phyloP scores from a whole-genome alignment of 371 early-diverging fungal genomes.

The Capniomyces stellatus region DNA sequence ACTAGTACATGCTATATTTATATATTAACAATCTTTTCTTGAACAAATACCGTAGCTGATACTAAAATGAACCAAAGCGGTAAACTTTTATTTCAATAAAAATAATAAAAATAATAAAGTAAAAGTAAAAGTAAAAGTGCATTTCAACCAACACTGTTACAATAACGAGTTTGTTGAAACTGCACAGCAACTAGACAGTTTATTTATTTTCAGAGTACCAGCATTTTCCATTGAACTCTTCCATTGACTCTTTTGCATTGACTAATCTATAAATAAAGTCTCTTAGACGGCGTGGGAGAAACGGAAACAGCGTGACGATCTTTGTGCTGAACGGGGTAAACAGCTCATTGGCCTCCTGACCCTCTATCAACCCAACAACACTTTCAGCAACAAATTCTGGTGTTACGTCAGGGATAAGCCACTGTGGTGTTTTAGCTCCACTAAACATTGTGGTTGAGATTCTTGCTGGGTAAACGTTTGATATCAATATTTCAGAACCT shows the following conservation, averaged over 20 bases:
- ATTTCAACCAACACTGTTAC: too few species aligned
- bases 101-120: too few species aligned
- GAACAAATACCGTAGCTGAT: too few species aligned
- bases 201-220: neutral
- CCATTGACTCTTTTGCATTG: neutral
- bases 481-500: neutral
- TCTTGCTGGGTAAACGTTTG: conserved; percentile 15
- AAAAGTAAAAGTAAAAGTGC: too few species aligned
- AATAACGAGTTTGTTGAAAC: too few species aligned
- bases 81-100: too few species aligned
- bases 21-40: too few species aligned
- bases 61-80: too few species aligned
- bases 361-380: conserved; percentile 10
- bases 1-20: too few species aligned
- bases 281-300: neutral
- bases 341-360: conserved; percentile 15
- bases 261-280: neutral
- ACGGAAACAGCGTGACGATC: neutral
- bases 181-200: too few species aligned
- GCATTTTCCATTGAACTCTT: neutral
- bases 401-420: conserved; percentile 14
- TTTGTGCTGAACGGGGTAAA: conserved; percentile 10
- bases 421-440: conserved; percentile 11
- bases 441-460: conserved; percentile 15
- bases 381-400: conserved; percentile 14